Evolutionary conservation across 768 basidiomycete species (phyloP), one percentile per base, ranked within the genome.

Genomic region (Saitozyma podzolica): DNA sequence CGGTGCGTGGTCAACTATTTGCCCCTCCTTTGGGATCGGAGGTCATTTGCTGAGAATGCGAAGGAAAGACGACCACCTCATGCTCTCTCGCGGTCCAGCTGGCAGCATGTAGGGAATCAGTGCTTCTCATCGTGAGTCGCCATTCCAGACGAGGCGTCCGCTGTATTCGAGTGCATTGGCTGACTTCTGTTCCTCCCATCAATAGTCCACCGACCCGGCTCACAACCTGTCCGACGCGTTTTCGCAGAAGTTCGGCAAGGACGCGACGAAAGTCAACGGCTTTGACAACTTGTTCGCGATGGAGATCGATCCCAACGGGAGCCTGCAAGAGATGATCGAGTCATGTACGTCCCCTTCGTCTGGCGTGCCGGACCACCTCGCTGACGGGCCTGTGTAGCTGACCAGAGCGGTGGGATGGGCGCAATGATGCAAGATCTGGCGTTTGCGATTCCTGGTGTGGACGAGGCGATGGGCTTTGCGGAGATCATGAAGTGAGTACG

Each of bases 381-480:
- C 11, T 13, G 11, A 17, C 45, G 11, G 45, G 6, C 9, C 42
- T 47, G n/a, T 48, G 29, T 58, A 75, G 76, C 78, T 20, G 78
- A 80, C 61, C 65, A 70, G 39, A 76, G 76, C 42, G 79, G 79
- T 39, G 93, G 95, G 84, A 98, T 98, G 95, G 92, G 92, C 51
- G 87, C 89, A 65, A 98, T 99, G 93, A 96, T 99, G 92, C 96
- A 99, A 80, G 96, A 99, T 81, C 85, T 99, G 50, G 96, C 96
- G 0, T 99, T 99, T 75, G 93, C 96, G 2, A 98, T 99, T 61
- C 96, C 96, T 0, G 96, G 96, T 81, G 95, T 99, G 11, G 96
- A 99, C 74, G 96, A 99, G 81, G 96, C 96, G 4, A 98, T 99
- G 96, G 93, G 92, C 66, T 99, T 99, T 72, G 96, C 96, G 0